Conservation (phyloP, 78 protist species). For the Chrysochromulina parva region DNA sequence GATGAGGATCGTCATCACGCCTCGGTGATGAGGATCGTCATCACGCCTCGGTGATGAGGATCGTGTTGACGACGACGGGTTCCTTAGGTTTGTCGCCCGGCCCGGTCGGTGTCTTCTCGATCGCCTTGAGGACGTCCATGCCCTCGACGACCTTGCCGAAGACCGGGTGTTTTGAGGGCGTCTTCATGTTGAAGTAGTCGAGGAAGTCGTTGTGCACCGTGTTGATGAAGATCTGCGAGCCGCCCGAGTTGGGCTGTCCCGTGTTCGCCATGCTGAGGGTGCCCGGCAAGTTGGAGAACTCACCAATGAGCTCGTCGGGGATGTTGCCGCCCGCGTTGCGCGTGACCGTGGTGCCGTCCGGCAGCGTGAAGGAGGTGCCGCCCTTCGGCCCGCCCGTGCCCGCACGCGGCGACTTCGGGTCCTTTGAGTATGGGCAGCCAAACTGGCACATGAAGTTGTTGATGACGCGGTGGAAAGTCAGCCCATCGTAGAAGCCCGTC, state of each 20-base stretch:
- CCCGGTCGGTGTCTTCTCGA: not conserved
- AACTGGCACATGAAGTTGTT: slow-evolving; percentile 29
- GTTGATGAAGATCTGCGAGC: slow-evolving; percentile 52
- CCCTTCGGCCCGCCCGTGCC: slow-evolving; percentile 24
- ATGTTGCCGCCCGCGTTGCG: slow-evolving; percentile 32
- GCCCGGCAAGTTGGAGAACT: slow-evolving; percentile 37
- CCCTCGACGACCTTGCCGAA: slow-evolving; percentile 42
- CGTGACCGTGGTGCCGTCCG: slow-evolving; percentile 16
- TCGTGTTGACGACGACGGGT: slow-evolving; percentile 4
- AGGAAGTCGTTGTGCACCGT: slow-evolving; percentile 34
- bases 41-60: not conserved
- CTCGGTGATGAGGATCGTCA: not conserved
- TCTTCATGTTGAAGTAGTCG: slow-evolving; percentile 27
- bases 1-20: not conserved
- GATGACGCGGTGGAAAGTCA: slow-evolving; percentile 46
- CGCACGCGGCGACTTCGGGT: slow-evolving; percentile 32
- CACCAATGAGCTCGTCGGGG: slow-evolving; percentile 22
- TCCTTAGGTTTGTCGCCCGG: slow-evolving; percentile 7
- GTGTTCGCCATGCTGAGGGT: slow-evolving; percentile 46
- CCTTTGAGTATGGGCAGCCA: slow-evolving; percentile 40
- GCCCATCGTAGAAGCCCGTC: slow-evolving; percentile 41
- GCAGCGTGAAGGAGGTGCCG: not conserved
- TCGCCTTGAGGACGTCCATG: not conserved
- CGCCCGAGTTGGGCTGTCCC: slow-evolving; percentile 23
- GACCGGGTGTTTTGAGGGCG: slow-evolving; percentile 39